These are phyloP conservation scores for Ophioceras dolichostomum DNA, from an alignment of 2,329 filamentous ascomycete genomes.

Conservation along the genomic window DNA sequence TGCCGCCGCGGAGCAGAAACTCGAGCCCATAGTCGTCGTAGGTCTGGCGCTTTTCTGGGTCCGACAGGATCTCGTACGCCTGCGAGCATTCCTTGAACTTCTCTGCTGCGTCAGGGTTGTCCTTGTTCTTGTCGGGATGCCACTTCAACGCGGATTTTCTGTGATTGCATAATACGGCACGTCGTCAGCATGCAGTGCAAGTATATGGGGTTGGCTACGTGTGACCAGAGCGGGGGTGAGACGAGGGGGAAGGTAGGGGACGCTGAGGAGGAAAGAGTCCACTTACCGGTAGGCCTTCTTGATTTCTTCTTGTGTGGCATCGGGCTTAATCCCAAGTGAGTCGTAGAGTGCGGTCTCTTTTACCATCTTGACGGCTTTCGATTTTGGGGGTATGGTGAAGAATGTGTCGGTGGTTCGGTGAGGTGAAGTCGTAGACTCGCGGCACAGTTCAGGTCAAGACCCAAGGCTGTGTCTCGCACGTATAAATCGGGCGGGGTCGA, in stretches of 20 bases:
- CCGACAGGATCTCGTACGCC: slow-evolving; percentile 94
- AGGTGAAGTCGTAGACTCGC: too few species aligned
- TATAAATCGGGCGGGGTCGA: too few species aligned
- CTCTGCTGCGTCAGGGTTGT: slow-evolving; percentile 72
- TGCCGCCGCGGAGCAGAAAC: slow-evolving; percentile 73
- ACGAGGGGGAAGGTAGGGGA: too few species aligned
- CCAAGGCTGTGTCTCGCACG: too few species aligned
- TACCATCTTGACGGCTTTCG: slow-evolving; percentile 17
- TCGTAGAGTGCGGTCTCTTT: slow-evolving; percentile 60
- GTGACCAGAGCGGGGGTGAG: too few species aligned
- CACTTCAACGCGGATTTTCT: slow-evolving; percentile 83
- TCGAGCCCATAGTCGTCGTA: slow-evolving; percentile 95
- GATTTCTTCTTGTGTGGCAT: slow-evolving; percentile 82
- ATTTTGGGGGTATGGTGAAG: too few species aligned
- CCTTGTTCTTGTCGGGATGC: slow-evolving; percentile 97
- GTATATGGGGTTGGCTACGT: too few species aligned
- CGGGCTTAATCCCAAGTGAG: slow-evolving; percentile 63
- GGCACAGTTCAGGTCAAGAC: too few species aligned
- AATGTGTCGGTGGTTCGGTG: too few species aligned
- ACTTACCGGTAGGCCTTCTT: slow-evolving; percentile 87
- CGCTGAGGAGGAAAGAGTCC: neutral
- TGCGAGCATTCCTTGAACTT: slow-evolving; percentile 98
- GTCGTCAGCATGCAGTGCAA: too few species aligned
- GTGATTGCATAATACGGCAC: too few species aligned
- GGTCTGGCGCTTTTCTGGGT: slow-evolving; percentile 89